Percentiles rank a stretch among this genome's conserved stretches.
phyloP scores from a whole-genome alignment of 1,284 basidiomycete genomes.

The Irpex sp. region DNA sequence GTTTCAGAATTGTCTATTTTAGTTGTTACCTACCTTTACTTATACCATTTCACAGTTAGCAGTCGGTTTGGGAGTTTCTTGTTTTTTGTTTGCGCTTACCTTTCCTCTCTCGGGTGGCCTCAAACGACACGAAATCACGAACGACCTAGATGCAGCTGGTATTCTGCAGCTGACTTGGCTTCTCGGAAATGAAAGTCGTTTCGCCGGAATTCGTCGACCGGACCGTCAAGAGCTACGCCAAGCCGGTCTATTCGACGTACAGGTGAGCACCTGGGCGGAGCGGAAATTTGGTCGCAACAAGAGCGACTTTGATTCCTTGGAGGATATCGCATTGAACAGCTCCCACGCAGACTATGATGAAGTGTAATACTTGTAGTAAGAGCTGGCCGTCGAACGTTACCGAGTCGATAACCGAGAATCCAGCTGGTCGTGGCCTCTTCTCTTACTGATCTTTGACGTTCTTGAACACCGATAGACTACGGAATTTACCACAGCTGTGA shows the following conservation, averaged over 20 bases:
- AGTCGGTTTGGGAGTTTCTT: background rate
- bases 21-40: background rate
- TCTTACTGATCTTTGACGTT: no score
- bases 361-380: no score
- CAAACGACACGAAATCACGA: background rate
- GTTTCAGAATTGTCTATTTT: background rate
- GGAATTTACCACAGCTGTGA: no score
- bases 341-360: no score
- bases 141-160: constrained; percentile 2
- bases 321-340: no score
- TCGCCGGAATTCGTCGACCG: background rate
- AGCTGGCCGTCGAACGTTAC: no score
- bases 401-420: no score
- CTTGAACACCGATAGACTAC: no score
- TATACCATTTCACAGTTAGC: background rate
- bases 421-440: no score
- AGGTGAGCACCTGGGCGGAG: background rate
- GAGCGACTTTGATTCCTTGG: no score
- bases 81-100: background rate
- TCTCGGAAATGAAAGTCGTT: constrained; percentile 6
- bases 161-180: constrained; percentile 11
- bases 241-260: background rate
- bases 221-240: background rate
- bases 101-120: background rate
- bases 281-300: background rate